These are phyloP conservation scores for Yamadazyma endophytica DNA, from an alignment of 805 yeast species.

Conservation along the genomic window DNA sequence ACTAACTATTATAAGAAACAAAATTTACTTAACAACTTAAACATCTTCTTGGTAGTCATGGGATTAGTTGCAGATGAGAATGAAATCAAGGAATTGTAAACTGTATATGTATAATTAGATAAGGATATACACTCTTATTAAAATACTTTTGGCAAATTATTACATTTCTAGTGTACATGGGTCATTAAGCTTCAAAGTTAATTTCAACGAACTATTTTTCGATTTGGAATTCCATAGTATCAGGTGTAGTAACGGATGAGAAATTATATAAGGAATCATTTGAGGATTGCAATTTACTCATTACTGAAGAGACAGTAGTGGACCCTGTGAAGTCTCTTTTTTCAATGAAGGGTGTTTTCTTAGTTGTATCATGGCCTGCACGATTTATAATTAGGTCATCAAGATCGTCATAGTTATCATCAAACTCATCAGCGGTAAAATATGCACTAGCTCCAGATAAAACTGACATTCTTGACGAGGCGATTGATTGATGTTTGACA, in stretches of 20 bases:
- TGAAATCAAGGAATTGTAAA: slow-evolving; percentile 71
- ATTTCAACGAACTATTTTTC: slow-evolving; percentile 3
- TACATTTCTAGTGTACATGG: too few species aligned
- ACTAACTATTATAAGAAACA: slow-evolving; percentile 44
- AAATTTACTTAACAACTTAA: slow-evolving; percentile 72
- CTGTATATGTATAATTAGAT: too few species aligned
- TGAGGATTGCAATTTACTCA: slow-evolving; percentile 15
- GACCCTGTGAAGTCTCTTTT: slow-evolving; percentile 12
- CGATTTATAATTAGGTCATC: not conserved
- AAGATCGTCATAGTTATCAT: not conserved
- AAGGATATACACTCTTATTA: too few species aligned
- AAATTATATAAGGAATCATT: too few species aligned
- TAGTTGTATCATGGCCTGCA: too few species aligned
- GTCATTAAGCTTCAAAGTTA: too few species aligned
- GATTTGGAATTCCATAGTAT: slow-evolving; percentile 11
- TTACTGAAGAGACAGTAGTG: slow-evolving; percentile 16
- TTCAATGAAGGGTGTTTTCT: too few species aligned
- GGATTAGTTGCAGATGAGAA: slow-evolving; percentile 89
- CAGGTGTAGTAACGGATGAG: slow-evolving; percentile 14
- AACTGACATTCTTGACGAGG: not conserved
- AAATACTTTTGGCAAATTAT: too few species aligned
- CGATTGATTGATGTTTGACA: not conserved
- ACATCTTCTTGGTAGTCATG: slow-evolving; percentile 91
- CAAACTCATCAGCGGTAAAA: slow-evolving; percentile 8
- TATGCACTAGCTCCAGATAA: slow-evolving; percentile 7